phyloP scores from a whole-genome alignment of 805 yeast genomes.

The Wickerhamiella qilinensis region DNA sequence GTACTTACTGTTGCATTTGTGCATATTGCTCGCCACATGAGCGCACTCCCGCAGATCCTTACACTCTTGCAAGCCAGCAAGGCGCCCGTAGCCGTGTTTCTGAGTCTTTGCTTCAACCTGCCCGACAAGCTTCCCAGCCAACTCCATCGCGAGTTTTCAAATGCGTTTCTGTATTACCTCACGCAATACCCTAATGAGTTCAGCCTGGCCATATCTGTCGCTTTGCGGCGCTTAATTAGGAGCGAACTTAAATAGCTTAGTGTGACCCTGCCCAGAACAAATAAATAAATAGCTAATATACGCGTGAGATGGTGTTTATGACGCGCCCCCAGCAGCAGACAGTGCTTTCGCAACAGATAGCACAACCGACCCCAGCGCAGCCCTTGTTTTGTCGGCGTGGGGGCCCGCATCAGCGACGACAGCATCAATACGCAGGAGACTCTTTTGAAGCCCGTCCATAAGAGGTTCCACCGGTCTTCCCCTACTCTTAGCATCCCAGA shows the following conservation, averaged over 20 bases:
- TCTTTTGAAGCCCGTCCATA: neutral
- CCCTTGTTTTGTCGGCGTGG: neutral
- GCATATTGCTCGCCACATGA: neutral
- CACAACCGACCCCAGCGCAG: neutral
- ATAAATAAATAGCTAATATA: no score
- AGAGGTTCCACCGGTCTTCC: neutral
- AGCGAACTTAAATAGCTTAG: no score
- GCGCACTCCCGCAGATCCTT: neutral
- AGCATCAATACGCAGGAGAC: neutral
- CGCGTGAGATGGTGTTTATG: no score
- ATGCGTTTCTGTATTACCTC: neutral
- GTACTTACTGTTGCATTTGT: neutral
- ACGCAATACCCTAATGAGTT: neutral
- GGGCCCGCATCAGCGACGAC: neutral
- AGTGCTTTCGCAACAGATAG: neutral
- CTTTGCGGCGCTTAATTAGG: neutral
- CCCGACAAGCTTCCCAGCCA: neutral
- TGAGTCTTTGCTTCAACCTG: neutral
- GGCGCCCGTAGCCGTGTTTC: neutral
- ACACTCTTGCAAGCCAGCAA: neutral
- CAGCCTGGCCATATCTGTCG: neutral
- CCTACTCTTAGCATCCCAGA: constrained; percentile 29
- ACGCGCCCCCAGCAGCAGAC: no score
- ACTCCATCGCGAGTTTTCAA: neutral
- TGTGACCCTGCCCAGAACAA: no score